A percentile compares a stretch with the other conserved stretches of the same genome.
phyloP scores from a whole-genome alignment of 2,329 filamentous ascomycete genomes.

The Seiridium cupressi region DNA sequence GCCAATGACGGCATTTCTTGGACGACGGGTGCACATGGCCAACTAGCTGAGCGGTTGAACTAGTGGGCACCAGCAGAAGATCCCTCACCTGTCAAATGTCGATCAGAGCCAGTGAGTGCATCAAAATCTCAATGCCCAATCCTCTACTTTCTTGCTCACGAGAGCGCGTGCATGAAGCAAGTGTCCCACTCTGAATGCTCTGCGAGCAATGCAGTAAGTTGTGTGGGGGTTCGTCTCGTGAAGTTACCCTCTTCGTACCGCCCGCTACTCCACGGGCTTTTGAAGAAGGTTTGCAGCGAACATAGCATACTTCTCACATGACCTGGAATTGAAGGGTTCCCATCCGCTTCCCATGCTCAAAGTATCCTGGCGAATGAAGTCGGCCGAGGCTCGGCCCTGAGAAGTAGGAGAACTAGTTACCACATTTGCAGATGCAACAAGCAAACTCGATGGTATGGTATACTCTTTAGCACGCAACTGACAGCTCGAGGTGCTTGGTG shows the following conservation, averaged over 20 bases:
- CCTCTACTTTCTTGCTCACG: neutral
- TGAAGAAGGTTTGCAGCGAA: neutral
- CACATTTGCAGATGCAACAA: too few species aligned
- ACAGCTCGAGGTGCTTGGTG: too few species aligned
- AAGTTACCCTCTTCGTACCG: too few species aligned
- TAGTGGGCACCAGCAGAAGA: neutral
- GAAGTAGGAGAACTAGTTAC: neutral
- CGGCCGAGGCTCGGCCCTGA: neutral
- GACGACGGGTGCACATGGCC: neutral
- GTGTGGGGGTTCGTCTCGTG: too few species aligned
- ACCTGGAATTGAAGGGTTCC: neutral
- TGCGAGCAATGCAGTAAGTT: too few species aligned
- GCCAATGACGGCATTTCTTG: neutral
- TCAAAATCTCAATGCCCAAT: neutral
- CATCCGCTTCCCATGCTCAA: neutral
- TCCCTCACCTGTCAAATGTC: neutral
- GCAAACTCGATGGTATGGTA: too few species aligned
- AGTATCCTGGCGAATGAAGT: neutral
- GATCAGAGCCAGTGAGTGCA: neutral
- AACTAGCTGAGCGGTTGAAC: neutral
- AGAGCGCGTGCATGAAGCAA: too few species aligned
- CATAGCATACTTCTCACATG: neutral
- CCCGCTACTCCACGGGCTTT: neutral
- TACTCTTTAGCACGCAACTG: too few species aligned
- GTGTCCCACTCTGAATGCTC: too few species aligned